Evolutionary conservation across 257 asterid genomes (phyloP).

Genomic region (Mentha longifolia): DNA sequence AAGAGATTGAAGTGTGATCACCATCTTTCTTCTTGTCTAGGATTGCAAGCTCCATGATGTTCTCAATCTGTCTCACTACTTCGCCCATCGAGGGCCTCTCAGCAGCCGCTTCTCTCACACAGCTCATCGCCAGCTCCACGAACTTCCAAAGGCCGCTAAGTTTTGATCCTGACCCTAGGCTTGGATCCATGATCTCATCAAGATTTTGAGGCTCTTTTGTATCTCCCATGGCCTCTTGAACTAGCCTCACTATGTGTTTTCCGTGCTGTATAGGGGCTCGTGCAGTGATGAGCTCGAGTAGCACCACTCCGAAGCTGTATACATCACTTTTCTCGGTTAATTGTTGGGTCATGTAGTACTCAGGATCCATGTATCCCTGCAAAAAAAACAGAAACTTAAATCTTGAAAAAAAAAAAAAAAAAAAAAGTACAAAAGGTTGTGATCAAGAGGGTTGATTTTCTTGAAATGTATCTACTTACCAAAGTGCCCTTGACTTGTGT

Average conservation of each 20-base stretch:
- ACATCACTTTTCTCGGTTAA: slow-evolving; percentile 85
- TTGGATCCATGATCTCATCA: slow-evolving; percentile 55
- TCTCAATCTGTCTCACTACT: slow-evolving; percentile 78
- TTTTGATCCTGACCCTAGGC: slow-evolving; percentile 44
- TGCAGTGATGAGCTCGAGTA: slow-evolving; percentile 72
- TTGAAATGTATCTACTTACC: slow-evolving; percentile 46
- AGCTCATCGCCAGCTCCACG: slow-evolving; percentile 66
- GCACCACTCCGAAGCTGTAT: slow-evolving; percentile 76
- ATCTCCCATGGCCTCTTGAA: slow-evolving; percentile 53
- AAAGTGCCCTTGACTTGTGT: slow-evolving; percentile 97
- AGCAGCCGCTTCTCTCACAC: slow-evolving; percentile 63
- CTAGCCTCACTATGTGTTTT: slow-evolving; percentile 70
- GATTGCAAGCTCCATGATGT: slow-evolving; percentile 52
- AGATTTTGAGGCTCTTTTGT: slow-evolving; percentile 35
- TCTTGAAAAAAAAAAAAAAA: too few relatives aligned
- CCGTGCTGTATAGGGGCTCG: slow-evolving; percentile 79
- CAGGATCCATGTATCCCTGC: slow-evolving; percentile 94
- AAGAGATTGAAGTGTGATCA: slow-evolving; percentile 30
- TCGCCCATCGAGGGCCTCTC: slow-evolving; percentile 87
- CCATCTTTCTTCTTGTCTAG: slow-evolving; percentile 35
- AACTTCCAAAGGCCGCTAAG: slow-evolving; percentile 54
- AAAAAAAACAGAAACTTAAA: background rate
- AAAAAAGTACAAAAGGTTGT: too few relatives aligned
- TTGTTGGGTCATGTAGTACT: slow-evolving; percentile 89
- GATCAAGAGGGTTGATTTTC: too few relatives aligned